Base-by-base conservation (phyloP, 2,329 filamentous ascomycete species). In the Cadophora sp. region DNA sequence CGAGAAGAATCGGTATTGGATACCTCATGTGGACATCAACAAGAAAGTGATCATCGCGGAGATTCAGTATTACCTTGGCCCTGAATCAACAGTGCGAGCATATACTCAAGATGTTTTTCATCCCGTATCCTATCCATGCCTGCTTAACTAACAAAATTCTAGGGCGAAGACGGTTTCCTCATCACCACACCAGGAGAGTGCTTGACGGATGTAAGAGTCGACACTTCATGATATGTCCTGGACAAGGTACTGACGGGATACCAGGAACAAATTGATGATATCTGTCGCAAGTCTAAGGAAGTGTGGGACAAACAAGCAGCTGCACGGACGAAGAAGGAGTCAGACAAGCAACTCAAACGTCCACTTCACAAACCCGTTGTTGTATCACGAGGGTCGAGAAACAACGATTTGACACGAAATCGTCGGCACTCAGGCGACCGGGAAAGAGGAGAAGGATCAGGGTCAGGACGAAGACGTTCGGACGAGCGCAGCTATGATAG, bases 191-290 rank as follows among this genome's bases (percentile, higher is more conserved):
- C 85, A 8, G 86, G 86, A 41, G 80, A 82, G 64, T 88, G 85
- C 74, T 76, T 88, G 71, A 86, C 84, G 71, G 86, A 89, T 80
- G 86, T 88, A 78, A 83, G 85, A 73, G 65, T 30, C 5, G 50
- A 53, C 48, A 6, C n/a, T 43, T 20, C 20, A 63, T 27, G n/a
- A 58, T 48, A n/a, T 16, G 16, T 27, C 50, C 27, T 59, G 22
- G 36, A 24, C 62, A 11, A 41, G 30, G 53, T 59, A 59, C 66
- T 72, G 66, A 65, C 66, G 45, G 63, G 58, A 59, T 65, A 48
- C 64, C 73, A 88, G 86, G 85, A 87, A 78, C 86, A 88, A 81
- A 88, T 88, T 70, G 85, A 88, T 73, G 86, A 88, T 72, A 87
- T 88, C 64, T 88, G 86, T 76, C 77, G 81, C 68, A 87, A 87